These are phyloP conservation scores for Globisporangium echinulatum DNA, from an alignment of 352 stramenopile genomes.

Conservation along the genomic window DNA sequence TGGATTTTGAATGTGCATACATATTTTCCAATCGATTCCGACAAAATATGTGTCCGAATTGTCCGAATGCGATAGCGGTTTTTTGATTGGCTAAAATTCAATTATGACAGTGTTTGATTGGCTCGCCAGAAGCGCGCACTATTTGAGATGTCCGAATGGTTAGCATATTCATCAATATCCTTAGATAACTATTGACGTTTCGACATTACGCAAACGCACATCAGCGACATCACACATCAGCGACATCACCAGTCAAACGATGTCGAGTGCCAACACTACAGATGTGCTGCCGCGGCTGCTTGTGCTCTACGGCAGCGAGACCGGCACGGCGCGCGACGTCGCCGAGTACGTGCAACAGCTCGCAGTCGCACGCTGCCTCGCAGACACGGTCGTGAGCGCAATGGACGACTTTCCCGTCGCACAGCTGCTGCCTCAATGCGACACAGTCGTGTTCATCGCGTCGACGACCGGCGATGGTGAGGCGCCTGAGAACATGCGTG, in stretches of 20 bases:
- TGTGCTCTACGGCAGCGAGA: constrained; percentile 90
- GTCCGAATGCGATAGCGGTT: background rate
- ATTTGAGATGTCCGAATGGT: too few species aligned
- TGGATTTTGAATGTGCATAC: too few species aligned
- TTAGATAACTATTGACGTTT: too few species aligned
- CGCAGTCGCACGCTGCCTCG: constrained; percentile 50
- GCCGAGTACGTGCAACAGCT: constrained; percentile 69
- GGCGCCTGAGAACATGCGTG: constrained; percentile 87
- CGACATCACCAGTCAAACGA: background rate
- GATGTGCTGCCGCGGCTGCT: constrained; percentile 34
- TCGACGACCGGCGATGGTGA: constrained; percentile 91
- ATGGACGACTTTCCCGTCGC: constrained; percentile 69
- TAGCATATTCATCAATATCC: too few species aligned
- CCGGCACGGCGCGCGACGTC: constrained; percentile 84
- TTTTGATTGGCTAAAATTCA: background rate
- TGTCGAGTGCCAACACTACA: background rate
- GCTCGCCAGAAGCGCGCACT: too few species aligned
- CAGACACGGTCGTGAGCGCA: constrained; percentile 38
- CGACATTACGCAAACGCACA: background rate
- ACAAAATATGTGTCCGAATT: background rate
- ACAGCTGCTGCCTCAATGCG: constrained; percentile 39
- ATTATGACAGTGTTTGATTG: background rate
- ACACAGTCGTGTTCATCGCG: constrained; percentile 85
- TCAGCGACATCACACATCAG: background rate
- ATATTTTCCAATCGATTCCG: too few species aligned